Conservation (phyloP, 345 rosid genomes). For the Theobroma cacao region DNA sequence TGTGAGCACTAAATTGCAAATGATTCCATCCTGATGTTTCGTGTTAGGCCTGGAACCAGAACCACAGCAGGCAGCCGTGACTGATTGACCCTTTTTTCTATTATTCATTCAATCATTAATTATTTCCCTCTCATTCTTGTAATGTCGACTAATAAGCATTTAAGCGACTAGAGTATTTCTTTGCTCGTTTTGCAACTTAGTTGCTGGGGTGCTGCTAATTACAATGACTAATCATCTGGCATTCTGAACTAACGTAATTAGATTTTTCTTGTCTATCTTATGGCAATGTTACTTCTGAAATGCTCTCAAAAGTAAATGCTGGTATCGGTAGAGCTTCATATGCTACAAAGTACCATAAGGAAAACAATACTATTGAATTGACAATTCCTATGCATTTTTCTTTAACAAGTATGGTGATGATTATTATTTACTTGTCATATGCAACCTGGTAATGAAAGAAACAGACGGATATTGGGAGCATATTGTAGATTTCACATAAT, state of each 20-base stretch:
- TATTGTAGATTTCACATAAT: neutral
- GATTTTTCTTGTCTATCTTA: neutral
- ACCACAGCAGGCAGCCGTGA: neutral
- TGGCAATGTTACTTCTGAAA: too few species aligned
- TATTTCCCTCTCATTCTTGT: neutral
- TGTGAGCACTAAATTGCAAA: neutral
- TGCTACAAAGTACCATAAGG: too few species aligned
- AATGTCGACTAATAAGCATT: neutral
- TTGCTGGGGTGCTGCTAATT: neutral
- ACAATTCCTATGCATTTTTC: too few species aligned
- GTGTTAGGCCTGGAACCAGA: neutral
- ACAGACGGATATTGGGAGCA: neutral
- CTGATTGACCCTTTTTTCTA: neutral
- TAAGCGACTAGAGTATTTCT: neutral
- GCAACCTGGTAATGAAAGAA: too few species aligned
- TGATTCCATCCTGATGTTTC: neutral
- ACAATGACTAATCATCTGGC: neutral
- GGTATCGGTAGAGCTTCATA: too few species aligned
- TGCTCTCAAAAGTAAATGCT: too few species aligned
- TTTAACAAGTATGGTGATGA: too few species aligned
- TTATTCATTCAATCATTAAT: neutral
- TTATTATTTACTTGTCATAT: neutral
- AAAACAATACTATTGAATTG: too few species aligned
- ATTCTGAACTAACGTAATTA: neutral
- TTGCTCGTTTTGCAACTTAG: neutral